phyloP scores from a whole-genome alignment of 192 early-diverging fungal genomes.

The Umbelopsis isabellina region DNA sequence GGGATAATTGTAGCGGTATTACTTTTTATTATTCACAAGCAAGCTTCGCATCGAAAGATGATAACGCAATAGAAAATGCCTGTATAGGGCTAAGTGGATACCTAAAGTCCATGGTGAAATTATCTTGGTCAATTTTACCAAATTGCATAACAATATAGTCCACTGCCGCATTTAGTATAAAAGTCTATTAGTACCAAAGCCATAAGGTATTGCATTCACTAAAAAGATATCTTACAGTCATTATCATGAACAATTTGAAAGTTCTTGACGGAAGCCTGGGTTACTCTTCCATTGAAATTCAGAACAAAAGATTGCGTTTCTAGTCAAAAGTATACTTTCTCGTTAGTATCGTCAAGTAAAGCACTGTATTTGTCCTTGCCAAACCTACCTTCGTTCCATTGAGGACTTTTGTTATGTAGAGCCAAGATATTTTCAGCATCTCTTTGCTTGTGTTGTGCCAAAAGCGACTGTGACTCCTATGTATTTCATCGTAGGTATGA shows the following conservation, averaged over 20 bases:
- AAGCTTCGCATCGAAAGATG: slow-evolving; percentile 88
- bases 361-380: not conserved
- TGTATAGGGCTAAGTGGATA: slow-evolving; percentile 89
- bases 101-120: slow-evolving; percentile 89
- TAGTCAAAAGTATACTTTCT: slow-evolving; percentile 25
- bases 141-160: slow-evolving; percentile 96
- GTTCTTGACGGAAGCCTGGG: slow-evolving; percentile 92
- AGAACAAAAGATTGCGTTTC: slow-evolving; percentile 89
- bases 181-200: not conserved
- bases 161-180: slow-evolving; percentile 48
- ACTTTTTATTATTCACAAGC: slow-evolving; percentile 73
- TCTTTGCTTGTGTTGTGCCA: slow-evolving; percentile 57
- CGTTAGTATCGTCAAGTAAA: not conserved
- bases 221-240: slow-evolving; percentile 63
- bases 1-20: not conserved
- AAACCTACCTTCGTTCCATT: slow-evolving; percentile 83
- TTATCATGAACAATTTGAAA: slow-evolving; percentile 95
- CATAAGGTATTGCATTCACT: not conserved
- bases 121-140: slow-evolving; percentile 73
- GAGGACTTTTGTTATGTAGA: slow-evolving; percentile 89
- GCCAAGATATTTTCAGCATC: slow-evolving; percentile 68
- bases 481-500: not conserved
- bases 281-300: slow-evolving; percentile 93
- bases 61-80: slow-evolving; percentile 89
- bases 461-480: slow-evolving; percentile 67